Percentiles rank a stretch among this genome's conserved stretches.
Evolutionary conservation across 2,329 filamentous ascomycete genomes (phyloP).

Genomic region (Exserohilum rostratum): DNA sequence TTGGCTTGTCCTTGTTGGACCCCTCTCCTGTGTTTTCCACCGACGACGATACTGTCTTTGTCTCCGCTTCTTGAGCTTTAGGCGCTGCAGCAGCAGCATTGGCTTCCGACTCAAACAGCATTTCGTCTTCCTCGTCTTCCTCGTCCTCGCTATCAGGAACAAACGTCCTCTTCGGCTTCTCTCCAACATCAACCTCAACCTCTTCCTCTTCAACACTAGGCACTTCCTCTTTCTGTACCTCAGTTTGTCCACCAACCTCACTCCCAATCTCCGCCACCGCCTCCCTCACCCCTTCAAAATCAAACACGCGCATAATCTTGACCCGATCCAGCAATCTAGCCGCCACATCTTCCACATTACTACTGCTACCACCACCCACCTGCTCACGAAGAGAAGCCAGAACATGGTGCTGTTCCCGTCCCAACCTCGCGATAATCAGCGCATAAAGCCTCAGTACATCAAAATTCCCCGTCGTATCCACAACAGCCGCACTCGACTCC

Average conservation of each 20-base stretch:
- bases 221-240: conserved; percentile 24
- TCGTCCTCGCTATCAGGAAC: conserved; percentile 47
- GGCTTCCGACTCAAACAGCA: conserved; percentile 42
- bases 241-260: conserved; percentile 20
- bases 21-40: background rate
- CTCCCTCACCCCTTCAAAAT: conserved; percentile 56
- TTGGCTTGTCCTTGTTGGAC: background rate
- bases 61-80: background rate
- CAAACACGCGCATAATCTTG: conserved; percentile 59
- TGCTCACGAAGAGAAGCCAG: background rate
- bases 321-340: conserved; percentile 51
- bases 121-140: conserved; percentile 48
- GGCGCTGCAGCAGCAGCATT: background rate
- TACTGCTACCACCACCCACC: background rate
- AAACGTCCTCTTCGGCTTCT: conserved; percentile 25
- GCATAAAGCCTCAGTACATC: conserved; percentile 51
- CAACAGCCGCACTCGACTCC: conserved; percentile 46
- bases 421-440: conserved; percentile 33
- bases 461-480: conserved; percentile 56
- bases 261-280: conserved; percentile 53
- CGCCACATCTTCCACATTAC: conserved; percentile 35
- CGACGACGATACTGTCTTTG: too few species aligned
- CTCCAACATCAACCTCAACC: background rate
- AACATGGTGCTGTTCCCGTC: conserved; percentile 6
- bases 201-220: conserved; percentile 3